Percentiles rank a stretch among this genome's conserved stretches.
Evolutionary conservation across 1,284 basidiomycete species (phyloP).

Genomic region (Boletus sp.): DNA sequence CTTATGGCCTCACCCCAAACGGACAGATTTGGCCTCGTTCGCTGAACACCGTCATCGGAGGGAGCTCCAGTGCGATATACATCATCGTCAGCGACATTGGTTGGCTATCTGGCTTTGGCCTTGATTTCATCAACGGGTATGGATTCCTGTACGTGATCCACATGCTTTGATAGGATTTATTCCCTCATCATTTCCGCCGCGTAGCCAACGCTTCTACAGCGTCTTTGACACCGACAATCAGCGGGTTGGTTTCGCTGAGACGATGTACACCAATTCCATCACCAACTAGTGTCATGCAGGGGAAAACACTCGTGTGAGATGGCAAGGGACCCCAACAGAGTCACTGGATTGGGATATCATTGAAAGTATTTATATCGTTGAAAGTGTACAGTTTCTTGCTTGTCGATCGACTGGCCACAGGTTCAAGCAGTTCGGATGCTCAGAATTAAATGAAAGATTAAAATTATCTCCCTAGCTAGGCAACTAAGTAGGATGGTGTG

Average conservation of each 20-base stretch:
- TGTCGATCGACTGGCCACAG: too few relatives aligned
- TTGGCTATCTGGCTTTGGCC: conserved; percentile 26
- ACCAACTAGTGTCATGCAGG: conserved; percentile 35
- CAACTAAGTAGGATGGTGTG: too few relatives aligned
- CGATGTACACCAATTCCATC: conserved; percentile 41
- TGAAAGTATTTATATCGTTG: not conserved
- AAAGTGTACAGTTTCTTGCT: not conserved
- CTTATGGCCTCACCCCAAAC: conserved; percentile 44
- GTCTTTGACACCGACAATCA: conserved; percentile 46
- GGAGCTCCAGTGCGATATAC: conserved; percentile 40
- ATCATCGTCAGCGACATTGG: conserved; percentile 40
- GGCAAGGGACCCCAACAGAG: not conserved
- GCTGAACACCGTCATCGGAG: conserved; percentile 44
- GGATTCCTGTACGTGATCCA: conserved; percentile 34
- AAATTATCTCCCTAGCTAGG: too few relatives aligned
- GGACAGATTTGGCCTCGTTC: conserved; percentile 54
- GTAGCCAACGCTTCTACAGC: conserved; percentile 46
- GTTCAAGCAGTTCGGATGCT: too few relatives aligned
- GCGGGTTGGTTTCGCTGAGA: conserved; percentile 46
- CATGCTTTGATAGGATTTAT: not conserved
- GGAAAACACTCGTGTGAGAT: not conserved
- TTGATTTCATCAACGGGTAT: conserved; percentile 35
- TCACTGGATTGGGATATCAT: not conserved
- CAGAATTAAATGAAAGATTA: too few relatives aligned
- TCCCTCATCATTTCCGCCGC: not conserved